Percentiles rank a stretch among this genome's conserved stretches.
phyloP scores from a whole-genome alignment of 1,139 yeast genomes.

The Taphrina pruni region DNA sequence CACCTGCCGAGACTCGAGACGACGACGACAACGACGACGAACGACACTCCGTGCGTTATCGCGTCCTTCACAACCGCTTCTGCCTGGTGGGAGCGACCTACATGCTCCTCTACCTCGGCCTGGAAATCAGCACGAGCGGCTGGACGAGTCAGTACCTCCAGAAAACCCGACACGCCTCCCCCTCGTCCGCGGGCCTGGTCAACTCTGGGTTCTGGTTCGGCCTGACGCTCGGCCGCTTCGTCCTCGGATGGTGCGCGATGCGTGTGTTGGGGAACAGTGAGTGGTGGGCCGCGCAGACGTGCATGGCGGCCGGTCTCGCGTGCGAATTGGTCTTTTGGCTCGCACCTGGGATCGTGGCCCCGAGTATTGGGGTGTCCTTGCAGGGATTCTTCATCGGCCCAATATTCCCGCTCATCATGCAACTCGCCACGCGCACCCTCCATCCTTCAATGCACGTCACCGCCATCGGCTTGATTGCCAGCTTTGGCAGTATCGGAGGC shows the following conservation, averaged over 20 bases:
- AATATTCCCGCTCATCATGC: constrained; percentile 74
- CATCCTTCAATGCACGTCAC: constrained; percentile 68
- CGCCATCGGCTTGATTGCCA: constrained; percentile 77
- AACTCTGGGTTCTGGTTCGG: constrained; percentile 79
- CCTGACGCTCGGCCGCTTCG: constrained; percentile 64
- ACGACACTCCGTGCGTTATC: neutral
- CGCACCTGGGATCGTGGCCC: constrained; percentile 48
- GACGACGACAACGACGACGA: neutral
- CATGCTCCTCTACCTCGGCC: constrained; percentile 69
- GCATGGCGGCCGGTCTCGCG: constrained; percentile 47
- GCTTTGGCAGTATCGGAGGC: constrained; percentile 81
- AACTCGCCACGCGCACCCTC: constrained; percentile 65
- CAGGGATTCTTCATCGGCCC: constrained; percentile 81
- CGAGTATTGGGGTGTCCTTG: constrained; percentile 56
- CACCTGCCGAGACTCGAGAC: too few relatives aligned
- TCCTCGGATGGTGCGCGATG: constrained; percentile 53
- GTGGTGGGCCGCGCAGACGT: constrained; percentile 45
- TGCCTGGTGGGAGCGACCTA: constrained; percentile 49
- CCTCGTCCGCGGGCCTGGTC: constrained; percentile 62
- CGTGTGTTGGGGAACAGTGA: constrained; percentile 47
- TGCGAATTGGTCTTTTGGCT: constrained; percentile 50
- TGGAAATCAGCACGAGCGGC: constrained; percentile 72
- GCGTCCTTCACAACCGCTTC: constrained; percentile 30
- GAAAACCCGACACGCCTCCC: constrained; percentile 61
- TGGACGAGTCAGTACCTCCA: constrained; percentile 72